Percentiles rank a stretch among this genome's conserved stretches.
Evolutionary conservation across 352 stramenopile species (phyloP).

Genomic region (Globisporangium nunn): DNA sequence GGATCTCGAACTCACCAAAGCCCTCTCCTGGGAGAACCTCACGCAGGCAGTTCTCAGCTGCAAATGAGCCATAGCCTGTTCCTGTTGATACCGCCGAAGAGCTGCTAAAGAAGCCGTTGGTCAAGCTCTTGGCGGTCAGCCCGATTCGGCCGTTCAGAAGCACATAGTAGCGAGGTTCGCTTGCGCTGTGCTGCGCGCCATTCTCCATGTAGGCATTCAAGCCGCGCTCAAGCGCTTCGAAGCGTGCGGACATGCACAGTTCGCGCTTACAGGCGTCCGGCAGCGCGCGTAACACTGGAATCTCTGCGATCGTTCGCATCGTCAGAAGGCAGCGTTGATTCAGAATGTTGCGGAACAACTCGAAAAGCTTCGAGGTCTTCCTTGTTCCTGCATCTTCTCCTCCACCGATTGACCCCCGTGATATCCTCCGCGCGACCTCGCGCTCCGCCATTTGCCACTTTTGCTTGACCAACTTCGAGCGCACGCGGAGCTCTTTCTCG

Average conservation of each 20-base stretch:
- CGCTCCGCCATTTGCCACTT: conserved; percentile 50
- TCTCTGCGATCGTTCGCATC: conserved; percentile 42
- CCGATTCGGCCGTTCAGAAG: conserved; percentile 38
- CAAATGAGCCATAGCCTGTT: neutral
- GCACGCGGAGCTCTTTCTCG: conserved; percentile 31
- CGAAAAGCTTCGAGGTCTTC: conserved; percentile 44
- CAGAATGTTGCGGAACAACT: conserved; percentile 61
- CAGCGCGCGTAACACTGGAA: conserved; percentile 35
- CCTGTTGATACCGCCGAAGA: neutral
- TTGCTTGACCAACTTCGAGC: conserved; percentile 22
- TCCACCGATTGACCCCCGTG: neutral
- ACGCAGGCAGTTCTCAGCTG: conserved; percentile 21
- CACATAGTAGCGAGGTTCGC: conserved; percentile 34
- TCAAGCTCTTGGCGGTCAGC: conserved; percentile 23
- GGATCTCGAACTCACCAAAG: conserved; percentile 66
- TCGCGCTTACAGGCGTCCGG: conserved; percentile 30
- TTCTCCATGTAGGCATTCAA: conserved; percentile 39
- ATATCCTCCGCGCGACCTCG: conserved; percentile 16
- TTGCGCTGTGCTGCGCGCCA: conserved; percentile 10
- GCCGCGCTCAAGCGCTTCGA: conserved; percentile 47
- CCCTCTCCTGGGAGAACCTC: conserved; percentile 31
- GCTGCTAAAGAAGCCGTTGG: neutral
- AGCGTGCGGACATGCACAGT: conserved; percentile 40
- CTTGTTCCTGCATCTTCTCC: neutral
- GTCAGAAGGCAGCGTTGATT: conserved; percentile 60